phyloP scores from a whole-genome alignment of 108 stramenopile species.

The Nitzschia putrida region DNA sequence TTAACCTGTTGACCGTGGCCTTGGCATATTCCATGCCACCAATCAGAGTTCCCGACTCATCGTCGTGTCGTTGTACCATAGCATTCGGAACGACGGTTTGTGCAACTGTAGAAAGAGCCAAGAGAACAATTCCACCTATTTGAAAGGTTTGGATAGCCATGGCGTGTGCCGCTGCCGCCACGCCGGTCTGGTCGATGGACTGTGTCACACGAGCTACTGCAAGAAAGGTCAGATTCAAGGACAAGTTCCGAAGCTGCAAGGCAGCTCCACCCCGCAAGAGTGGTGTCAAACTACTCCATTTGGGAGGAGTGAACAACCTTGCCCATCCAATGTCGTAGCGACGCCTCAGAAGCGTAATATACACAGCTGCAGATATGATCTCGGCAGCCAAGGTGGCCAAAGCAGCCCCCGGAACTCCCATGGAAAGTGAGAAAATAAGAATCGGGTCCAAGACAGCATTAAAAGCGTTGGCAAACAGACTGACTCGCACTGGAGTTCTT shows the following conservation, averaged over 20 bases:
- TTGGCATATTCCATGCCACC: conserved; percentile 69
- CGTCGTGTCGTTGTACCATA: conserved; percentile 67
- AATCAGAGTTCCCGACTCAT: conserved; percentile 38
- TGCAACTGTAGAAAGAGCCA: conserved; percentile 81
- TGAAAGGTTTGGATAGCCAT: conserved; percentile 88
- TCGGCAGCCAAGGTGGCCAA: conserved; percentile 81
- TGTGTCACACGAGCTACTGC: conserved; percentile 83
- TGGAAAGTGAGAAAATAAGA: conserved; percentile 72
- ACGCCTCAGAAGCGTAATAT: conserved; percentile 58
- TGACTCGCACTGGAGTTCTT: conserved; percentile 83
- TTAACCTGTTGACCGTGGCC: conserved; percentile 70
- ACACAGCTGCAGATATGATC: conserved; percentile 64
- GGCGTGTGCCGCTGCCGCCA: conserved; percentile 83
- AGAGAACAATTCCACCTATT: conserved; percentile 81
- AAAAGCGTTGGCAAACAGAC: conserved; percentile 73
- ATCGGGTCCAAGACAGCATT: conserved; percentile 86
- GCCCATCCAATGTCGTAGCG: conserved; percentile 56
- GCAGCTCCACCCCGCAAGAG: conserved; percentile 78
- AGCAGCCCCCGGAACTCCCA: conserved; percentile 89
- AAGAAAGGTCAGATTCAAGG: conserved; percentile 83
- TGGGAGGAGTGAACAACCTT: conserved; percentile 61
- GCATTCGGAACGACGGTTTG: conserved; percentile 83
- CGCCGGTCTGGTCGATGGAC: conserved; percentile 78
- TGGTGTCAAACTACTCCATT: conserved; percentile 60
- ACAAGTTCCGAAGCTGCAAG: conserved; percentile 81